Evolutionary conservation across 225 moss, liverwort and hornwort species (phyloP).

Genomic region (Thuidium tamariscinum): DNA sequence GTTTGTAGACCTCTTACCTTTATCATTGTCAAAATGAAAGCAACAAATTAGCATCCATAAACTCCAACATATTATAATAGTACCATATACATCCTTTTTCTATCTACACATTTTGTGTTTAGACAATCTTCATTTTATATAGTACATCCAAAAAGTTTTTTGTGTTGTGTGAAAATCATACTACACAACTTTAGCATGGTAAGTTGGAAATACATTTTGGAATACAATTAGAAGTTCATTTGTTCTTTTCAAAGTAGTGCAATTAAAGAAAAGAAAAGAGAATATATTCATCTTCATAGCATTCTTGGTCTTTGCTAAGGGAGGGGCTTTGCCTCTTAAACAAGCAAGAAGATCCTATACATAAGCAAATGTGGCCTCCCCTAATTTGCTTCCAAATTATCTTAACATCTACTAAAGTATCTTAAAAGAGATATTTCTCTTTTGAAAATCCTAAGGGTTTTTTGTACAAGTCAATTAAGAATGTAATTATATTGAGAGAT

Average conservation of each 20-base stretch:
- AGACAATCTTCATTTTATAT: no score
- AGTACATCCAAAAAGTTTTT: background rate
- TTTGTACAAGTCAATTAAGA: fast-evolving
- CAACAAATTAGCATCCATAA: background rate
- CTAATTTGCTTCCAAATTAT: background rate
- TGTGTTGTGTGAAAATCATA: background rate
- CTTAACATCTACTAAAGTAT: background rate
- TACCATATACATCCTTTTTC: background rate
- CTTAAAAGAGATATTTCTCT: no score
- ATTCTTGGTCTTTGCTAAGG: background rate
- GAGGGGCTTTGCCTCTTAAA: background rate
- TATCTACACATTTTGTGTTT: background rate
- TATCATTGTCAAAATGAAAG: background rate
- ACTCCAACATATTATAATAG: background rate
- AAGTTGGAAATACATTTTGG: background rate
- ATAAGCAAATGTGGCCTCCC: fast-evolving
- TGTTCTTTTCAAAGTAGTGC: background rate
- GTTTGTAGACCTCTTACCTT: no score
- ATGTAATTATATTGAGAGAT: background rate
- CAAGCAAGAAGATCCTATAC: no score
- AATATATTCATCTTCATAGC: background rate
- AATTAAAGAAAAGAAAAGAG: background rate
- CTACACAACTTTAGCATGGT: background rate
- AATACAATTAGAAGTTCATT: background rate
- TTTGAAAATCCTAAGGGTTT: fast-evolving